These are phyloP conservation scores for Lojkania enalia DNA, from an alignment of 2,329 filamentous ascomycete species.

Conservation along the genomic window DNA sequence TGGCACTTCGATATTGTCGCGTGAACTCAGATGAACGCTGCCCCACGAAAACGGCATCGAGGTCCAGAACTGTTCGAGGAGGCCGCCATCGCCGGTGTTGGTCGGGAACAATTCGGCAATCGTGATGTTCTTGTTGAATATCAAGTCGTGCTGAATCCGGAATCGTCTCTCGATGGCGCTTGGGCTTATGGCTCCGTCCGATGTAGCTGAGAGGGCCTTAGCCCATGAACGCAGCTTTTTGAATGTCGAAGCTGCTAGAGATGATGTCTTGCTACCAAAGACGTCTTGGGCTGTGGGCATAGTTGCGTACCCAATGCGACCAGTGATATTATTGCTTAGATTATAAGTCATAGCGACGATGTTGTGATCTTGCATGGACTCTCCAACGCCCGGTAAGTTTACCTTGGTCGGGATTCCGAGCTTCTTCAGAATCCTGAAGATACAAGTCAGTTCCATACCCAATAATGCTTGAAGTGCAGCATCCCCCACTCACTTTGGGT, in stretches of 20 bases:
- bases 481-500: no score
- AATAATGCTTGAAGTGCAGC: no score
- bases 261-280: slow-evolving; percentile 21
- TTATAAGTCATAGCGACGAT: slow-evolving; percentile 13
- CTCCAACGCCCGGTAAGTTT: slow-evolving; percentile 23
- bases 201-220: slow-evolving; percentile 8
- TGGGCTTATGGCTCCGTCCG: slow-evolving; percentile 6
- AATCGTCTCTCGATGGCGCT: slow-evolving; percentile 6
- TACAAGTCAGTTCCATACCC: no score
- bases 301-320: slow-evolving; percentile 25
- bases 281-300: slow-evolving; percentile 26
- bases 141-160: slow-evolving; percentile 49
- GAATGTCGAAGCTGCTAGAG: slow-evolving; percentile 19
- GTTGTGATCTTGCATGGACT: slow-evolving; percentile 26
- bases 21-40: slow-evolving; percentile 17
- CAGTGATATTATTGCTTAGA: slow-evolving; percentile 7
- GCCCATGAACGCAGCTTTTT: slow-evolving; percentile 20
- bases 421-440: slow-evolving; percentile 17
- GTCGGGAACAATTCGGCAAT: slow-evolving; percentile 50
- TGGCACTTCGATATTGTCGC: no score
- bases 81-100: slow-evolving; percentile 21
- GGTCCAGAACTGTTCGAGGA: slow-evolving; percentile 40
- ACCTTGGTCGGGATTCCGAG: slow-evolving; percentile 9
- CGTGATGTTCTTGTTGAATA: slow-evolving; percentile 49
- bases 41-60: slow-evolving; percentile 23